Base-by-base conservation (phyloP, 169 alveolate genomes). In the Perkinsus marinus region DNA sequence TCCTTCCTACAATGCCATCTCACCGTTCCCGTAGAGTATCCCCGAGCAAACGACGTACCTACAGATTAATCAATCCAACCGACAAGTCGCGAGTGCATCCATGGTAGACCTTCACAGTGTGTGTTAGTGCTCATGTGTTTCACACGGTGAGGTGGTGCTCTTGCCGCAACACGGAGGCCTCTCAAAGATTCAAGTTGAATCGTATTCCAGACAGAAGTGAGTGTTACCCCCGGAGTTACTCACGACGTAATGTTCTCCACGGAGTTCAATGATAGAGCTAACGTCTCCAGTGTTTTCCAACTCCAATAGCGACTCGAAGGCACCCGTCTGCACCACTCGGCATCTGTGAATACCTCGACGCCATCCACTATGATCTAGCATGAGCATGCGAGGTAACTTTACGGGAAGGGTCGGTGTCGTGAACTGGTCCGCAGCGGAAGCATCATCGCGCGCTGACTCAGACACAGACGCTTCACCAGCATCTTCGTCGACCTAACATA, bases 1-100 rank as follows among this genome's bases (percentile, higher is more conserved):
- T 39, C 94, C 95, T 26, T 94, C 93, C 89, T 95, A 95, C 47
- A 97, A 95, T 41, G 94, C 68, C 90, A 94, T 93, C 93, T 97
- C 99, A 26, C 98, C 99, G 93, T 95, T 93, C 17, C 99, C 99
- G 92, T 97, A 97, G n/a, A 96, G 91, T 16, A 96, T 92, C 10
- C 99, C 99, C 34, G 98, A 92, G 90, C 98, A 95, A 26, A 97
- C 92, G 0, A 97, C 97, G 93, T 95, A 96, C 79, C 79, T 57
- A 57, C 19, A 41, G 46, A 41, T 10, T 41, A 3, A 41, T 3
- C 3, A 41, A 41, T 6, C 10, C 46, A 10, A 10, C n/a, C n/a
- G n/a, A n/a, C n/a, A n/a, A n/a, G n/a, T n/a, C n/a, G n/a, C n/a
- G n/a, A n/a, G n/a, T n/a, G n/a, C n/a, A n/a, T n/a, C n/a, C n/a